Conservation (phyloP, 1,139 yeast genomes). For the Blastobotrys ciferrii region DNA sequence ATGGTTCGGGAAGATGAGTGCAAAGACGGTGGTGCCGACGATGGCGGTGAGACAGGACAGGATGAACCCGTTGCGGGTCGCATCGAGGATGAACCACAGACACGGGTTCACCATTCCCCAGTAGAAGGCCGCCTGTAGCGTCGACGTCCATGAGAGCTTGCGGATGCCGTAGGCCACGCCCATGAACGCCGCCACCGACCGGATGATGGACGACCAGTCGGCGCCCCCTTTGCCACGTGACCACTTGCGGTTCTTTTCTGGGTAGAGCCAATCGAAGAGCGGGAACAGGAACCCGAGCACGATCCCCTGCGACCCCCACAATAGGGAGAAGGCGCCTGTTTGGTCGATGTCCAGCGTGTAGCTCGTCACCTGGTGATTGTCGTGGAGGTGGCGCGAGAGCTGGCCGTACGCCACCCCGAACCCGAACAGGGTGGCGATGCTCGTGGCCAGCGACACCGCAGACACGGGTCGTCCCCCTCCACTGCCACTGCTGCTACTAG, state of each 20-base stretch:
- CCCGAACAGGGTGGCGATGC: constrained; percentile 29
- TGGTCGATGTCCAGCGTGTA: constrained; percentile 31
- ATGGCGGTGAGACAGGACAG: constrained; percentile 35
- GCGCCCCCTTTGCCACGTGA: constrained; percentile 30
- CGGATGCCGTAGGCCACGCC: constrained; percentile 85
- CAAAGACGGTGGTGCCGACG: constrained; percentile 33
- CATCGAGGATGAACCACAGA: constrained; percentile 78
- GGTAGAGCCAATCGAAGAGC: constrained; percentile 51
- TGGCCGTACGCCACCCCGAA: constrained; percentile 38
- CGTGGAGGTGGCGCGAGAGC: constrained; percentile 36
- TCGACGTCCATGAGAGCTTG: constrained; percentile 74
- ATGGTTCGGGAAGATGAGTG: constrained; percentile 33
- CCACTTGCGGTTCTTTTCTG: constrained; percentile 29
- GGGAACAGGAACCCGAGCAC: constrained; percentile 65
- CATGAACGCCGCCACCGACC: constrained; percentile 71
- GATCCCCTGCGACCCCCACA: constrained; percentile 56
- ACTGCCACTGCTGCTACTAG: background rate
- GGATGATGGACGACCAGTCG: constrained; percentile 46
- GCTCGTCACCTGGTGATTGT: constrained; percentile 34
- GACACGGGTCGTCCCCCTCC: background rate
- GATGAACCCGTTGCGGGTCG: constrained; percentile 62
- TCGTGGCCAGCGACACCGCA: background rate
- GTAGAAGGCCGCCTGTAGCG: constrained; percentile 69
- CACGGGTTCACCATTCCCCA: constrained; percentile 78
- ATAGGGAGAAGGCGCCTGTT: constrained; percentile 29